Evolutionary conservation across 2,329 filamentous ascomycete genomes (phyloP).

Genomic region (Diaporthe batatas): DNA sequence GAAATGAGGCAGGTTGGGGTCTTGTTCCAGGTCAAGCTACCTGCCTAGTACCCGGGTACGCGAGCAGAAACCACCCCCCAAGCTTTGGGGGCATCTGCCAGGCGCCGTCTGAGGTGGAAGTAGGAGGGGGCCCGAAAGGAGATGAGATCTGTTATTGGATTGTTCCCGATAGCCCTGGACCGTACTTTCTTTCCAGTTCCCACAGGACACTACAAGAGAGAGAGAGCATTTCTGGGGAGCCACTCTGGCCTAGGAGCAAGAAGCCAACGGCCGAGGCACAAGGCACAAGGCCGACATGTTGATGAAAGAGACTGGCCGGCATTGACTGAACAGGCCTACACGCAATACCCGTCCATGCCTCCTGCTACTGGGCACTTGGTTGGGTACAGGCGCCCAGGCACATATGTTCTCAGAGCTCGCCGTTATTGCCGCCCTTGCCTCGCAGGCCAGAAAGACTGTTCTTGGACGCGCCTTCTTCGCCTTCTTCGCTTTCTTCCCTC

Average conservation of each 20-base stretch:
- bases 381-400: too few species aligned
- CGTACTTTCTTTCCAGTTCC: not conserved
- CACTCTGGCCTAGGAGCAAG: not conserved
- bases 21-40: constrained; percentile 36
- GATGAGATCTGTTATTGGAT: constrained; percentile 17
- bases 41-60: constrained; percentile 18
- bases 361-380: too few species aligned
- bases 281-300: constrained; percentile 10
- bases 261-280: not conserved
- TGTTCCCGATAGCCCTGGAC: not conserved
- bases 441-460: not conserved
- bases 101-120: constrained; percentile 11
- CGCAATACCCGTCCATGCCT: not conserved
- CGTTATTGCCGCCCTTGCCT: constrained; percentile 23
- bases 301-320: constrained; percentile 7
- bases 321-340: not conserved
- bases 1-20: constrained; percentile 37
- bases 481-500: constrained; percentile 2
- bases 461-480: constrained; percentile 2
- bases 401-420: not conserved
- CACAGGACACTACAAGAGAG: not conserved
- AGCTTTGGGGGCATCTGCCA: constrained; percentile 1
- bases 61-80: constrained; percentile 11
- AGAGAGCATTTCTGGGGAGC: not conserved
- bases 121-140: constrained; percentile 10